These are phyloP conservation scores for Xerocomus potaroensis DNA, from an alignment of 768 basidiomycete species.

Conservation along the genomic window DNA sequence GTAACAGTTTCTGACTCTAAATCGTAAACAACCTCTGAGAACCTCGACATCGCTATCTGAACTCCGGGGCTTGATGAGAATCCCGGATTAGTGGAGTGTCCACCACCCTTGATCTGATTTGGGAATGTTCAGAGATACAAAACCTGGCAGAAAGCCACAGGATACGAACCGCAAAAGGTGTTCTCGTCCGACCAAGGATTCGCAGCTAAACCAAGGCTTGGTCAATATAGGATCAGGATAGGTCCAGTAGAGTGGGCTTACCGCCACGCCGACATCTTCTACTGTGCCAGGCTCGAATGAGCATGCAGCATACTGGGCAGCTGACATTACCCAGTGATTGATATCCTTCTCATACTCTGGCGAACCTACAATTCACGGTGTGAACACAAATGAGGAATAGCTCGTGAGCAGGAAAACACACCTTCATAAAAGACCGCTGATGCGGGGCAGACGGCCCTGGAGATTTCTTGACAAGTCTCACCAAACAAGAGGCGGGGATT, in stretches of 20 bases:
- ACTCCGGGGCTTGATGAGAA: constrained; percentile 58
- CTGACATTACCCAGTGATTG: constrained; percentile 51
- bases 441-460: constrained; percentile 35
- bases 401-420: constrained; percentile 16
- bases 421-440: constrained; percentile 45
- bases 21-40: constrained; percentile 40
- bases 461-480: constrained; percentile 34
- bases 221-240: not conserved
- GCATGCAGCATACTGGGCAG: constrained; percentile 43
- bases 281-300: constrained; percentile 55
- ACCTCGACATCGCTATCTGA: constrained; percentile 50
- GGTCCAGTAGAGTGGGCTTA: constrained; percentile 15
- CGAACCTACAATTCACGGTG: not conserved
- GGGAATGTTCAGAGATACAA: no score
- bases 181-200: constrained; percentile 41
- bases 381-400: no score
- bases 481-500: not conserved
- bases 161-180: constrained; percentile 23
- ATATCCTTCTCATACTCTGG: constrained; percentile 40
- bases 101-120: constrained; percentile 55
- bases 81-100: constrained; percentile 49
- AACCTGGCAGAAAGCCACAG: not conserved
- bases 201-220: constrained; percentile 1
- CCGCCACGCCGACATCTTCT: constrained; percentile 47
- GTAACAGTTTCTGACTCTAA: constrained; percentile 33